phyloP scores from a whole-genome alignment of 2,329 filamentous ascomycete genomes.

The Fusarium napiforme region DNA sequence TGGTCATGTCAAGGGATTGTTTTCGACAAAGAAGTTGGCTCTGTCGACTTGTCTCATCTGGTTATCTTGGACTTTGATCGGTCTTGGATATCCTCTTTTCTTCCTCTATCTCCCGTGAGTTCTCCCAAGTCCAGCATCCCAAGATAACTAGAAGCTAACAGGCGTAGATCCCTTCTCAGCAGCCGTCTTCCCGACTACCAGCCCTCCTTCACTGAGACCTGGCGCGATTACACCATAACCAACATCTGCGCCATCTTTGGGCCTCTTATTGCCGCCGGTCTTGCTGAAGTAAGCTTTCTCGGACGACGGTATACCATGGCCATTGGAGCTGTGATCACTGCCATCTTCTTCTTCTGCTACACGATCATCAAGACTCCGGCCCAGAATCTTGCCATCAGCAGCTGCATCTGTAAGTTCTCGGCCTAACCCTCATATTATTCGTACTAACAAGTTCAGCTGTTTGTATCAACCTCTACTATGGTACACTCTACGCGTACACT shows the following conservation, averaged over 20 bases:
- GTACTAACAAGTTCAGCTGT: conserved; percentile 54
- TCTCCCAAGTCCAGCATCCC: too few relatives aligned
- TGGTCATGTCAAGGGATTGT: not conserved
- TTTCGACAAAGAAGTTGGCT: not conserved
- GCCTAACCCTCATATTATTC: fast-evolving
- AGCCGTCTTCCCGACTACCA: not conserved
- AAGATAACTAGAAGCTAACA: not conserved
- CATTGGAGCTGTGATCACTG: not conserved
- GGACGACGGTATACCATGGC: not conserved
- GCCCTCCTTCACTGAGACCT: not conserved
- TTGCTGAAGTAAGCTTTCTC: not conserved
- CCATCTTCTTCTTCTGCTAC: not conserved
- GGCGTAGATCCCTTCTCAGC: not conserved
- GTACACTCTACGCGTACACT: conserved; percentile 72
- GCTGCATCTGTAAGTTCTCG: not conserved
- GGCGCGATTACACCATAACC: not conserved
- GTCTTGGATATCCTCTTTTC: conserved; percentile 78
- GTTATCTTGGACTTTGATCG: conserved; percentile 61
- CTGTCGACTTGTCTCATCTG: not conserved
- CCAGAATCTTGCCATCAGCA: not conserved
- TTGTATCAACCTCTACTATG: conserved; percentile 77
- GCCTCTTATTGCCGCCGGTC: not conserved
- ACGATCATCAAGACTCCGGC: not conserved
- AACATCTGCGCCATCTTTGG: not conserved
- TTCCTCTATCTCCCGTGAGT: conserved; percentile 75